These are phyloP conservation scores for Colletotrichum cuscutae DNA, from an alignment of 2,329 filamentous ascomycete species.

Conservation along the genomic window DNA sequence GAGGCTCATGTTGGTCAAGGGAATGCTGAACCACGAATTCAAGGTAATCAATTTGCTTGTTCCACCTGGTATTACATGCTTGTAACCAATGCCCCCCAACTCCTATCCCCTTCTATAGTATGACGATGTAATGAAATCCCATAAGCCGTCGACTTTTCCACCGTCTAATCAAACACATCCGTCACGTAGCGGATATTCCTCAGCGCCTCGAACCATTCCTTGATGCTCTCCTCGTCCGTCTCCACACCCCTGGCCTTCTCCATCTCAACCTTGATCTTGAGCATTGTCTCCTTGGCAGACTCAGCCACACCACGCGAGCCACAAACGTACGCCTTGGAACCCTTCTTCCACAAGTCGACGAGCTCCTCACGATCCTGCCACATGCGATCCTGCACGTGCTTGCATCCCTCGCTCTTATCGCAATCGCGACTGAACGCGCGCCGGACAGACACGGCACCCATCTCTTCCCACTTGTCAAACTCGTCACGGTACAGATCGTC, in stretches of 20 bases:
- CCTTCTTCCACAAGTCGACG: slow-evolving; percentile 46
- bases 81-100: not conserved
- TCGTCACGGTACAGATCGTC: slow-evolving; percentile 46
- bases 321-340: slow-evolving; percentile 69
- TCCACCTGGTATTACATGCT: not conserved
- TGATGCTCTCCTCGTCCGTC: slow-evolving; percentile 50
- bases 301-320: slow-evolving; percentile 60
- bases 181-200: slow-evolving; percentile 68
- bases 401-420: slow-evolving; percentile 58
- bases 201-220: slow-evolving; percentile 59
- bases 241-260: slow-evolving; percentile 44
- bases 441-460: slow-evolving; percentile 64
- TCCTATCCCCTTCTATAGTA: not conserved
- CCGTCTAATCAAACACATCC: slow-evolving; percentile 66
- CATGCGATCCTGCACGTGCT: slow-evolving; percentile 59
- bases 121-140: not conserved
- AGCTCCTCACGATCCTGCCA: slow-evolving; percentile 46
- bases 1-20: not conserved
- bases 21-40: not conserved
- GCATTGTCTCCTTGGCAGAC: slow-evolving; percentile 48
- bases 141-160: not conserved
- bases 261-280: slow-evolving; percentile 38
- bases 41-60: not conserved
- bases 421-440: slow-evolving; percentile 61
- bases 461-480: slow-evolving; percentile 36